phyloP scores from a whole-genome alignment of 1,284 basidiomycete genomes.

The Ceratorhiza oryzae-sativae region DNA sequence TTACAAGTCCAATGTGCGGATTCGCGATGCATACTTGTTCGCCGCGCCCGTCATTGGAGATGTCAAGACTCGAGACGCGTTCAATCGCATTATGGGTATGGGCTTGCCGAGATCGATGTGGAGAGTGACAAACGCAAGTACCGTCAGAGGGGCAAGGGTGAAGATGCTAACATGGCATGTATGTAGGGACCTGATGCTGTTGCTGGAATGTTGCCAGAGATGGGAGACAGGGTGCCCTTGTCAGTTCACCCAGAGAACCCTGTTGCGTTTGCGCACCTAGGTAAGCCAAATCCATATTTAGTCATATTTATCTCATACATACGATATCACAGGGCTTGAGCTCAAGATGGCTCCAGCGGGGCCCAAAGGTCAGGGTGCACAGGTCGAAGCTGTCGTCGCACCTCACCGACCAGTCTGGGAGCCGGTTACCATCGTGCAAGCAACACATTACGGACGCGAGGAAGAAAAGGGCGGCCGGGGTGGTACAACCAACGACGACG shows the following conservation, averaged over 20 bases:
- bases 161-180: background rate
- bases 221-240: constrained; percentile 44
- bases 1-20: constrained; percentile 44
- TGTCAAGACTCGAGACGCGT: constrained; percentile 22
- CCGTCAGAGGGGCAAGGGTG: background rate
- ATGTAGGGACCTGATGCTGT: constrained; percentile 45
- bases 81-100: constrained; percentile 44
- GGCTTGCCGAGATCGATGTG: constrained; percentile 47
- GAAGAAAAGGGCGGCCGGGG: background rate
- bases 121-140: constrained; percentile 47
- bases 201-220: constrained; percentile 46
- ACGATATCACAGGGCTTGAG: constrained; percentile 5
- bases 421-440: constrained; percentile 16
- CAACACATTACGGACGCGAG: background rate
- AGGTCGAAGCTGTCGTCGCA: constrained; percentile 12
- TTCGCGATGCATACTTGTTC: constrained; percentile 49
- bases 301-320: background rate
- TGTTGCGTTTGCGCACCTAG: constrained; percentile 40
- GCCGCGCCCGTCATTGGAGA: constrained; percentile 46
- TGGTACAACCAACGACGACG: constrained; percentile 9
- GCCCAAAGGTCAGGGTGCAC: constrained; percentile 2
- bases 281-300: background rate
- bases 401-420: constrained; percentile 28
- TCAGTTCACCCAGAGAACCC: constrained; percentile 31
- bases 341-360: constrained; percentile 27